These are phyloP conservation scores for Vaucheria bursata DNA, from an alignment of 352 stramenopile genomes.

Conservation along the genomic window DNA sequence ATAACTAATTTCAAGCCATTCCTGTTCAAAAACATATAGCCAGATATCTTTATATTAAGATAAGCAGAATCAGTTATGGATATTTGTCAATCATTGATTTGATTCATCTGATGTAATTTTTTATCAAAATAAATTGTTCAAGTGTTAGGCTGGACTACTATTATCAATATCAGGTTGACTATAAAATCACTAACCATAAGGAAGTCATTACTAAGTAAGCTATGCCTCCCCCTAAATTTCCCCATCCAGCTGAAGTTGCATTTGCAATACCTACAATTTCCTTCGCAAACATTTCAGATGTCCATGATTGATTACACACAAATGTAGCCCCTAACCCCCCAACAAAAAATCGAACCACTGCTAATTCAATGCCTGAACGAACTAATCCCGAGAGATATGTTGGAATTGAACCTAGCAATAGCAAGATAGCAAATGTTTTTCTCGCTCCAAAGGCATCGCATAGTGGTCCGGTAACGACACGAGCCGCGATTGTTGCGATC, in stretches of 20 bases:
- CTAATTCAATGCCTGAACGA: constrained; percentile 59
- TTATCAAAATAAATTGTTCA: too few relatives aligned
- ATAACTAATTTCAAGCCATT: constrained; percentile 55
- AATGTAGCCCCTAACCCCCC: constrained; percentile 84
- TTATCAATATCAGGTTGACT: too few relatives aligned
- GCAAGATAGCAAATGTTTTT: constrained; percentile 63
- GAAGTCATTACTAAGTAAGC: constrained; percentile 60
- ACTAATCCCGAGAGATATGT: constrained; percentile 75
- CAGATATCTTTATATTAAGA: too few relatives aligned
- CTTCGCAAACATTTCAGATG: constrained; percentile 81
- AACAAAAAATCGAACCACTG: constrained; percentile 84
- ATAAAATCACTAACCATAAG: constrained; percentile 65
- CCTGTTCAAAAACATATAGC: too few relatives aligned
- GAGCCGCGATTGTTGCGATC: constrained; percentile 78
- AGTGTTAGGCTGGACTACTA: too few relatives aligned
- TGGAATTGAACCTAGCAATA: constrained; percentile 72
- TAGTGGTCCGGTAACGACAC: constrained; percentile 64
- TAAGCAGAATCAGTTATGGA: too few relatives aligned
- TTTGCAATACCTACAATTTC: constrained; percentile 85
- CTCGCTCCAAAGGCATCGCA: constrained; percentile 62
- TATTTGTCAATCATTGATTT: too few relatives aligned
- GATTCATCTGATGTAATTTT: too few relatives aligned
- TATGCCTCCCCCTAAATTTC: constrained; percentile 80
- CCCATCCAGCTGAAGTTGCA: constrained; percentile 75
- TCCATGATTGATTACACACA: constrained; percentile 87